Percentiles rank a stretch among this genome's conserved stretches.
These are phyloP conservation scores for Leccinum obscurum DNA, from an alignment of 768 basidiomycete species.

Conservation along the genomic window DNA sequence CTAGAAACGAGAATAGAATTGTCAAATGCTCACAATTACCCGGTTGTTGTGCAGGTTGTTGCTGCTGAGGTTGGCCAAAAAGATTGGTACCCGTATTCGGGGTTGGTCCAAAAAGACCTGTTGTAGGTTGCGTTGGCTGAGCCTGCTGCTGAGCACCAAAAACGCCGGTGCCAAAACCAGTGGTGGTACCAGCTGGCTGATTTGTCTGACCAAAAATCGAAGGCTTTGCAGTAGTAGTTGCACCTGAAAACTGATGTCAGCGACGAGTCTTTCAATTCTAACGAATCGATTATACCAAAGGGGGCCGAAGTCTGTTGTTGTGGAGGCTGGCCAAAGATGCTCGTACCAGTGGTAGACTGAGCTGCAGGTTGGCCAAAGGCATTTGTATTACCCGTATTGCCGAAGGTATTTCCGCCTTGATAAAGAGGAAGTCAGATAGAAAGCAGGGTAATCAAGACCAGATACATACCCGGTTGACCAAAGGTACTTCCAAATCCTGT, in stretches of 20 bases:
- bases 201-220: constrained; percentile 49
- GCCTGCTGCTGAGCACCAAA: constrained; percentile 29
- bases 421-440: constrained; percentile 5
- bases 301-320: constrained; percentile 35
- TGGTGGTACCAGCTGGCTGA: constrained; percentile 39
- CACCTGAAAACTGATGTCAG: constrained; percentile 25
- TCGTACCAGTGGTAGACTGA: constrained; percentile 24
- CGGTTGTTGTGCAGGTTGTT: constrained; percentile 41
- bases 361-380: constrained; percentile 31
- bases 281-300: constrained; percentile 44
- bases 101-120: constrained; percentile 33
- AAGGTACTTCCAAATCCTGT: constrained; percentile 31
- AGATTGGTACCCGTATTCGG: constrained; percentile 26
- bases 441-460: neutral
- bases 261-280: neutral
- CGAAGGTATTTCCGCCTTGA: constrained; percentile 24
- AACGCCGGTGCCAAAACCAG: constrained; percentile 37
- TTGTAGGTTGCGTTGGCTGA: constrained; percentile 26
- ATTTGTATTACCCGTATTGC: constrained; percentile 20
- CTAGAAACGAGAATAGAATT: neutral
- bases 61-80: constrained; percentile 37
- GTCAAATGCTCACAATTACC: constrained; percentile 35
- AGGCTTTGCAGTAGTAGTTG: constrained; percentile 41
- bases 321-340: constrained; percentile 39
- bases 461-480: constrained; percentile 25